A percentile compares a stretch with the other conserved stretches of the same genome.
Conservation (phyloP, 805 yeast species). For the Jamesozyma jinghongensis region DNA sequence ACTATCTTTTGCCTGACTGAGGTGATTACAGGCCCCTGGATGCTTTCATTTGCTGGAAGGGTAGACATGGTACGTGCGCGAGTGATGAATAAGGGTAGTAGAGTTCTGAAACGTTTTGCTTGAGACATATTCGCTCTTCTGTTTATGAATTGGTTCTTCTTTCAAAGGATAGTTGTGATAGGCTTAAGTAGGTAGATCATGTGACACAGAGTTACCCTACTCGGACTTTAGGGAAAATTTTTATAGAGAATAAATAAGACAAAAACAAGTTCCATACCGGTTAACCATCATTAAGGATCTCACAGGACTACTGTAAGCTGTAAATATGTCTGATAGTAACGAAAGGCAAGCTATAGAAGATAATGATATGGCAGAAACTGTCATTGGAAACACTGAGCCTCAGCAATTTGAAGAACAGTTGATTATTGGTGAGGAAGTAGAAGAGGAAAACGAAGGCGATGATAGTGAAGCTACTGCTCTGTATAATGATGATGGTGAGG, state of each 20-base stretch:
- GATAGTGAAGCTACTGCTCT: neutral
- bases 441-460: neutral
- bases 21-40: conserved; percentile 8
- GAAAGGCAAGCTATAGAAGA: neutral
- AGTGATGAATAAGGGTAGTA: neutral
- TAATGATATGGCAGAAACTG: no score
- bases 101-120: neutral
- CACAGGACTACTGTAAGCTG: neutral
- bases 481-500: neutral
- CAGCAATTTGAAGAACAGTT: conserved; percentile 2
- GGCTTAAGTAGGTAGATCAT: no score
- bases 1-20: conserved; percentile 2
- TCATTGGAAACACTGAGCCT: no score
- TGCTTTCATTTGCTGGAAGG: conserved; percentile 5
- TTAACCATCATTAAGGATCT: no score
- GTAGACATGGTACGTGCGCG: neutral
- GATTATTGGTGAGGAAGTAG: conserved; percentile 1
- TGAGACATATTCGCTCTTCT: neutral
- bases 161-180: no score
- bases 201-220: neutral
- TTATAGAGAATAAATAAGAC: neutral
- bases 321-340: neutral
- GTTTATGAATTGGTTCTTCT: no score
- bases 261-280: no score
- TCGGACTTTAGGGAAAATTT: neutral